A percentile compares a stretch with the other conserved stretches of the same genome.
These are phyloP conservation scores for Pythium myriotylum DNA, from an alignment of 352 stramenopile species.

Conservation along the genomic window DNA sequence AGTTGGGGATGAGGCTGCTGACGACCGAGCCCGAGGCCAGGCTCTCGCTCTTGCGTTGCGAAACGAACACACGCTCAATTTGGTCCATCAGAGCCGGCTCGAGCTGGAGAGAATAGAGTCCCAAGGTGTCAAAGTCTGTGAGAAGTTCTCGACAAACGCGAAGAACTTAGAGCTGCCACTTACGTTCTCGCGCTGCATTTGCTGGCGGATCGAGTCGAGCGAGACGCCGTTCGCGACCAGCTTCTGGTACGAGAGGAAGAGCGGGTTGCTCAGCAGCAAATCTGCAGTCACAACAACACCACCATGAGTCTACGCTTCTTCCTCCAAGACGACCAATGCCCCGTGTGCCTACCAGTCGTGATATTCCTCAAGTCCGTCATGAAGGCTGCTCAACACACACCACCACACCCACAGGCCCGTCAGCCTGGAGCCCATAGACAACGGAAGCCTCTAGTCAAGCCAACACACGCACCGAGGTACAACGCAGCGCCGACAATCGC, in stretches of 20 bases:
- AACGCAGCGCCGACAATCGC: slow-evolving; percentile 49
- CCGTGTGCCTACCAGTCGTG: slow-evolving; percentile 30
- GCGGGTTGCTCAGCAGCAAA: slow-evolving; percentile 45
- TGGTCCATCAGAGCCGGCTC: slow-evolving; percentile 40
- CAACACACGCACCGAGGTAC: slow-evolving; percentile 46
- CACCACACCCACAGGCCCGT: background rate
- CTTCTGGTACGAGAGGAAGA: slow-evolving; percentile 64
- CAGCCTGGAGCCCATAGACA: too few species aligned
- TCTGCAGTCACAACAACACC: slow-evolving; percentile 11
- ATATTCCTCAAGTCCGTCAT: slow-evolving; percentile 54
- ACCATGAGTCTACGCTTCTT: background rate
- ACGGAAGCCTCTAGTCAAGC: too few species aligned
- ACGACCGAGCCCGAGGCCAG: slow-evolving; percentile 14
- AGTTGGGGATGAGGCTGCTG: slow-evolving; percentile 48
- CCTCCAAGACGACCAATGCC: background rate
- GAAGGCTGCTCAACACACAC: slow-evolving; percentile 34
- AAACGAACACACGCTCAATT: slow-evolving; percentile 52
- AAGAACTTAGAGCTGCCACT: background rate
- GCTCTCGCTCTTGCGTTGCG: slow-evolving; percentile 39
- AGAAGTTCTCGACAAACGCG: too few species aligned
- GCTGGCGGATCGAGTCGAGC: slow-evolving; percentile 66
- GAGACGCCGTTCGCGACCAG: slow-evolving; percentile 61
- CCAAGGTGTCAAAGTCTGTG: too few species aligned
- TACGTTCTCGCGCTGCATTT: slow-evolving; percentile 73
- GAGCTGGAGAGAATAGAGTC: slow-evolving; percentile 22